Evolutionary conservation across 345 rosid genomes (phyloP).

Genomic region (Carallia pectinifolia): DNA sequence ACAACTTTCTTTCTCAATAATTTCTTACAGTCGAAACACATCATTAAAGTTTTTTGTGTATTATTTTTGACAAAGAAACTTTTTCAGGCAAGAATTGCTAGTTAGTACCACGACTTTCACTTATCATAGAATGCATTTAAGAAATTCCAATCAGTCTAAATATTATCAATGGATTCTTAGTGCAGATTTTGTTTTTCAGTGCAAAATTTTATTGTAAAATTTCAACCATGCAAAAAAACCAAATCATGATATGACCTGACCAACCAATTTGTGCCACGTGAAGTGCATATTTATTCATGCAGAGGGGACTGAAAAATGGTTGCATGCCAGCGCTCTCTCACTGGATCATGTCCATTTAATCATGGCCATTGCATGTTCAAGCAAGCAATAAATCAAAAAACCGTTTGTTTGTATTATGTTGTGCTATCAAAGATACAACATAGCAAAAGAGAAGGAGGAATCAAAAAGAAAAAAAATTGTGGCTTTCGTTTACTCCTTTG

Average conservation of each 20-base stretch:
- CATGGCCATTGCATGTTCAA: constrained; percentile 5
- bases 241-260: constrained; percentile 18
- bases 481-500: background rate
- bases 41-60: too few species aligned
- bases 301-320: constrained; percentile 8
- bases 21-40: too few species aligned
- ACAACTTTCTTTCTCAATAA: too few species aligned
- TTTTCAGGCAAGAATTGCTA: too few species aligned
- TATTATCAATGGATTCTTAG: background rate
- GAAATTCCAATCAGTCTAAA: background rate
- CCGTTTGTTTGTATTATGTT: background rate
- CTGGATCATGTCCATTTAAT: constrained; percentile 22
- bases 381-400: constrained; percentile 10
- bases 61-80: too few species aligned
- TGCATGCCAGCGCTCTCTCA: constrained; percentile 13
- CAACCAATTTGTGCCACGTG: constrained; percentile 46
- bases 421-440: constrained; percentile 4
- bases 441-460: background rate
- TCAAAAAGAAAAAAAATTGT: background rate
- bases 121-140: too few species aligned
- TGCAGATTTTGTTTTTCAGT: background rate
- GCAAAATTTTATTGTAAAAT: background rate
- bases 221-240: background rate
- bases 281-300: constrained; percentile 33
- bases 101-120: too few species aligned